Evolutionary conservation across 1,139 yeast species (phyloP), one percentile per base, ranked within the genome.

Genomic region (Geotrichum australiense): DNA sequence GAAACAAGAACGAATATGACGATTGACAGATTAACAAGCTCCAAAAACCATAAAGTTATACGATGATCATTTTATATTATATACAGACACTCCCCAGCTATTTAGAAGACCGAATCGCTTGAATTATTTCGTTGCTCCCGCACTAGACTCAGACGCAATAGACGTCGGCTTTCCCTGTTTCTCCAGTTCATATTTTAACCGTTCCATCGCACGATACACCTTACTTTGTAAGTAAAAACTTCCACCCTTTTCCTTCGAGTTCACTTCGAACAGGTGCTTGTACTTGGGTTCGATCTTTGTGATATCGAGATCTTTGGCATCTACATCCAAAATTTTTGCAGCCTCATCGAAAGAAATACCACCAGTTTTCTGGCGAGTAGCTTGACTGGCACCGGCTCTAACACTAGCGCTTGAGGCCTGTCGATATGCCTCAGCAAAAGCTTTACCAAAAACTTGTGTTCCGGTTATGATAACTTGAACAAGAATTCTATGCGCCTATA

Each of bases 361-460:
- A 40, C 89, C 86, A 37, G 77, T 74, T 55, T 78, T 75, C 39
- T 76, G 77, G 27, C 72, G 69, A 10, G 80, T 71, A 2, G 76
- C 74, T 21, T 73, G 68, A 12, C 74, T 68, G 15, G 94, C 85
- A 42, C 73, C 67, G 52, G 76, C 76, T 39, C 81, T 76, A 5
- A 86, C 84, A 7, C 86, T 75, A 30, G 86, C 87, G 45, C 84
- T 80, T 14, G 96, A 94, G 1, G 98, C 97, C 65, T 91, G 97
- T 57, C 81, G 82, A 70, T 89, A 91, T 0, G 98, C 97, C 61
- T 87, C 96, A n/a, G 89, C 75, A 63, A 91, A 91, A 0, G 98
- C 98, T 53, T 85, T 76, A 41, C 97, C 97, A 59, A 91, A 87
- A 33, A 91, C 97, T 50, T 86, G 80, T 10, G 97, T 94, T 44